Evolutionary conservation across 495 filamentous ascomycete species (phyloP), one percentile per base, ranked within the genome.

Genomic region (Glonium stellatum): DNA sequence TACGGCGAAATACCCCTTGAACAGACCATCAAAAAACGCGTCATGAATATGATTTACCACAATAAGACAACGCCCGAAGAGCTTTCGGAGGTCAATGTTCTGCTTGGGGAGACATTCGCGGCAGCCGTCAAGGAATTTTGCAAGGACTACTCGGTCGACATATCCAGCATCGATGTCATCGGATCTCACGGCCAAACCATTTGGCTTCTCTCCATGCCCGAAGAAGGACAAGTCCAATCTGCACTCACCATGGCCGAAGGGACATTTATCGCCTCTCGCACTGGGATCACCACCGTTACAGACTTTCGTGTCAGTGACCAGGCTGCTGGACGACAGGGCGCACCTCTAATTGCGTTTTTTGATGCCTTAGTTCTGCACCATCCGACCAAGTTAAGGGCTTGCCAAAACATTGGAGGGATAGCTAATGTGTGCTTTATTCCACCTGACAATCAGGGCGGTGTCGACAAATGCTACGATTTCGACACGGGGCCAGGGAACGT

Each of bases 381-480:
- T 55, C 80, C 80, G 6, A 81, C 75, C 12, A 82, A 81, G 65
- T 60, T 78, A 3, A 77, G 80, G 48, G 77, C 76, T 10, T 83
- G 79, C 63, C 80, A 84, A 69, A 84, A 84, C 64, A 82, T 83
- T 60, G 79, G 81, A 55, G 79, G 80, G 8, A 83, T 83, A 42
- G 79, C 77, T 39, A 84, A 84, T 62, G 78, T 83, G 25, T 83
- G 78, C 70, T 82, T 83, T 65, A 80, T 83, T 21, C 80, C 79
- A 1, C 77, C 82, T 0, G 80, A 82, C 42, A 72, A 57, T 9
- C 69, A 78, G 34, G 78, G 78, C 18, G 75, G 76, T 21, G 66
- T 79, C 15, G 72, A 78, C 19, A 73, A 70, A 47, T 75, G 72
- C 50, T 79, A 76, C 63, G 80, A 82, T 63, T 83, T 80, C 55